Evolutionary conservation across 805 yeast species (phyloP).

Genomic region (Priceomyces castillae): DNA sequence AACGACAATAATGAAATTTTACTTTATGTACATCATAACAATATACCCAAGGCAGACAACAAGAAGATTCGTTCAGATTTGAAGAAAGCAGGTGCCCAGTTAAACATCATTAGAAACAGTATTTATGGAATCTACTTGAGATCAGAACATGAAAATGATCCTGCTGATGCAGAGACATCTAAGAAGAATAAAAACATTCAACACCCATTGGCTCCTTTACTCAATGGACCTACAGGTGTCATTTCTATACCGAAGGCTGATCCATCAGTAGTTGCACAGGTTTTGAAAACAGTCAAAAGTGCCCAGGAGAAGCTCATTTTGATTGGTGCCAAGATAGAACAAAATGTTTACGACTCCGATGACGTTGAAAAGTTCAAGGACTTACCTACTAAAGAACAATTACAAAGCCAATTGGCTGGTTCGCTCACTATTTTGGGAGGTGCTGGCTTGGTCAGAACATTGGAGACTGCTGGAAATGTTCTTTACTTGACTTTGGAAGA

Average conservation of each 20-base stretch:
- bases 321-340: slow-evolving; percentile 82
- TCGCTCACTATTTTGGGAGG: slow-evolving; percentile 83
- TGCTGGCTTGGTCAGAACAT: slow-evolving; percentile 80
- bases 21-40: slow-evolving; percentile 82
- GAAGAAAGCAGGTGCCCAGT: slow-evolving; percentile 60
- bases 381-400: slow-evolving; percentile 65
- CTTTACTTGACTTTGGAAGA: slow-evolving; percentile 75
- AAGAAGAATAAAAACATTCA: slow-evolving; percentile 38
- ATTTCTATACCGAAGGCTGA: slow-evolving; percentile 66
- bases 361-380: slow-evolving; percentile 64
- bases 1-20: slow-evolving; percentile 68
- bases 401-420: slow-evolving; percentile 82
- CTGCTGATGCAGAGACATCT: slow-evolving; percentile 59
- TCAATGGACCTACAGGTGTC: slow-evolving; percentile 85
- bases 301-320: slow-evolving; percentile 73
- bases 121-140: slow-evolving; percentile 75
- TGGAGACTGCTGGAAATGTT: slow-evolving; percentile 63
- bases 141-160: slow-evolving; percentile 67
- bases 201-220: slow-evolving; percentile 70
- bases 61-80: slow-evolving; percentile 60
- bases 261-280: slow-evolving; percentile 63
- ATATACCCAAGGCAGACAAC: slow-evolving; percentile 68
- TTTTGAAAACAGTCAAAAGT: slow-evolving; percentile 58
- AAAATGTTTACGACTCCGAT: slow-evolving; percentile 48
- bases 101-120: slow-evolving; percentile 65